These are phyloP conservation scores for Kalmusia sp. DNA, from an alignment of 2,329 filamentous ascomycete species.

Conservation along the genomic window DNA sequence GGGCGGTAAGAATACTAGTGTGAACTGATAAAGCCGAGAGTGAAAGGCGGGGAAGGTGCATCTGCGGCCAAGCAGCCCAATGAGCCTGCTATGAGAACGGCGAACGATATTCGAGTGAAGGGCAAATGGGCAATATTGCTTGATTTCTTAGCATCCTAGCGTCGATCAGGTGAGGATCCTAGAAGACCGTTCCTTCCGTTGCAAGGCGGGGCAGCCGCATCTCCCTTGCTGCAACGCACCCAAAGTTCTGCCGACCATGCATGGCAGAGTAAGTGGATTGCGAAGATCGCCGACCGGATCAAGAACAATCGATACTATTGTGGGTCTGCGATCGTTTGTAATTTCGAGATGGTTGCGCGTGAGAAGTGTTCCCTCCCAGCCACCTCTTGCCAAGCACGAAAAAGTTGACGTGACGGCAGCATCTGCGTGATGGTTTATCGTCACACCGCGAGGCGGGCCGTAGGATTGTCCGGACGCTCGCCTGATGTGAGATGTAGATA, in stretches of 20 bases:
- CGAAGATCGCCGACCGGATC: no score
- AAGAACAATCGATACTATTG: no score
- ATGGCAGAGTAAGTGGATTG: no score
- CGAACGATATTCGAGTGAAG: background rate
- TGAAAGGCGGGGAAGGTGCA: slow-evolving; percentile 6
- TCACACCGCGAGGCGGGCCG: slow-evolving; percentile 6
- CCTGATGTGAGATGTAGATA: background rate
- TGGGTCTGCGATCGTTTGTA: no score
- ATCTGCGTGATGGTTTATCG: slow-evolving; percentile 1
- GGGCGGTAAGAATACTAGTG: no score
- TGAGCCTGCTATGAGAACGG: slow-evolving; percentile 3
- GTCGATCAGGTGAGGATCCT: background rate
- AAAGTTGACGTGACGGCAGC: background rate
- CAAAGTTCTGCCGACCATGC: background rate
- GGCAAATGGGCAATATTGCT: background rate
- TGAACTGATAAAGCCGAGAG: no score
- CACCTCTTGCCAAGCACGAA: slow-evolving; percentile 1
- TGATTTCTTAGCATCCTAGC: background rate
- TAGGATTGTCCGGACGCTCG: background rate
- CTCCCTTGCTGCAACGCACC: background rate
- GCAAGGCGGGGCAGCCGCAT: background rate
- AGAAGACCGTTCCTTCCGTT: background rate
- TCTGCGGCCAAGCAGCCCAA: background rate
- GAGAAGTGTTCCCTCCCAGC: background rate
- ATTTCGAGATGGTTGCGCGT: no score